These are phyloP conservation scores for Septoria petroselini DNA, from an alignment of 2,329 filamentous ascomycete genomes.

Conservation along the genomic window DNA sequence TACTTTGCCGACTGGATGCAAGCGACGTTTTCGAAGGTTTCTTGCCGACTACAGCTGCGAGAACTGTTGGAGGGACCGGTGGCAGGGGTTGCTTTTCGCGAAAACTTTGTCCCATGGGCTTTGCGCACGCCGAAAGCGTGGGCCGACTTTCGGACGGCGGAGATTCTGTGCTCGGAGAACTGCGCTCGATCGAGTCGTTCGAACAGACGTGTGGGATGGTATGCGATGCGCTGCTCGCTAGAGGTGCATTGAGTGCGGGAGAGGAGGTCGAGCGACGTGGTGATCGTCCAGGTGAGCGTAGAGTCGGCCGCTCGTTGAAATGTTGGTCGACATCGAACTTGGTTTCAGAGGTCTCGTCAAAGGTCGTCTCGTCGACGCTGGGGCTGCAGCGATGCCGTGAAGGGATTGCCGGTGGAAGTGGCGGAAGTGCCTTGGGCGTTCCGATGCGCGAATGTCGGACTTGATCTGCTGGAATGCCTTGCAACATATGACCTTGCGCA, in stretches of 20 bases:
- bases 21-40: constrained; percentile 15
- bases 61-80: constrained; percentile 12
- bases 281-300: constrained; percentile 6
- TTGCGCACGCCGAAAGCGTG: constrained; percentile 7
- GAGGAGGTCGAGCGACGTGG: constrained; percentile 28
- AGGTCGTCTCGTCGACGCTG: constrained; percentile 29
- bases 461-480: constrained; percentile 20
- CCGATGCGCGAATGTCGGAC: constrained; percentile 25
- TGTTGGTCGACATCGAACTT: constrained; percentile 24
- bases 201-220: constrained; percentile 14
- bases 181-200: constrained; percentile 5
- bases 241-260: constrained; percentile 20
- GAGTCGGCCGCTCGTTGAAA: constrained; percentile 3
- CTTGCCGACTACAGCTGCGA: constrained; percentile 9
- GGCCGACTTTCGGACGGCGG: constrained; percentile 1
- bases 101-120: constrained; percentile 17
- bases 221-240: constrained; percentile 14
- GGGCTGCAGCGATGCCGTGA: constrained; percentile 14
- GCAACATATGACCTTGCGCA: constrained; percentile 51
- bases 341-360: constrained; percentile 30
- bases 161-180: constrained; percentile 3
- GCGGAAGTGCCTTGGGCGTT: not conserved
- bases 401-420: constrained; percentile 6
- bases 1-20: constrained; percentile 12
- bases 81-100: constrained; percentile 21